Conservation (phyloP, 441 rosid genomes). For the Omphalea diandra region DNA sequence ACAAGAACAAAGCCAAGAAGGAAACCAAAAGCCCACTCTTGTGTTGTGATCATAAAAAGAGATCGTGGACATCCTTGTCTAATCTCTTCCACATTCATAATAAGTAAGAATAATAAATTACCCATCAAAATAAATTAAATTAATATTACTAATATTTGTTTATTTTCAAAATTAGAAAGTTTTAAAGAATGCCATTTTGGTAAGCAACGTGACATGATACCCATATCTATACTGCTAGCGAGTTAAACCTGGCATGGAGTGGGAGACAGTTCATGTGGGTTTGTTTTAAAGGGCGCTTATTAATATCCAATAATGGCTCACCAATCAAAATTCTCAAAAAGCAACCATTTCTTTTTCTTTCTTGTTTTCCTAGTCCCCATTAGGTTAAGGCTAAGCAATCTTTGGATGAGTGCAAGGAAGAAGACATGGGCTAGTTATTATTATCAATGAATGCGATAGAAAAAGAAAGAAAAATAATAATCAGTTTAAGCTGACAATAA, state of each 20-base stretch:
- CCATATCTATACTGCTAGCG: slow-evolving; percentile 64
- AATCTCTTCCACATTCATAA: slow-evolving; percentile 35
- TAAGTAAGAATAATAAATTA: slow-evolving; percentile 34
- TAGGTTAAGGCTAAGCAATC: slow-evolving; percentile 20
- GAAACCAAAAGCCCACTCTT: slow-evolving; percentile 13
- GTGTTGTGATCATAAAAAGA: slow-evolving; percentile 13
- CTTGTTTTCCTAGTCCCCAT: background rate
- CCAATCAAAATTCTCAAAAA: slow-evolving; percentile 6
- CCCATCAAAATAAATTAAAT: slow-evolving; percentile 30
- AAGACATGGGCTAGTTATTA: background rate
- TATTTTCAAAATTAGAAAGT: slow-evolving; percentile 4
- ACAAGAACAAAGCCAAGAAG: background rate
- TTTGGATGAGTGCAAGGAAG: slow-evolving; percentile 23
- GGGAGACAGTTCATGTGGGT: slow-evolving; percentile 84
- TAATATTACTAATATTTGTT: background rate
- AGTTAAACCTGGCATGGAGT: slow-evolving; percentile 60
- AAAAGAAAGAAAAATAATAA: background rate
- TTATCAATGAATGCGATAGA: slow-evolving; percentile 17
- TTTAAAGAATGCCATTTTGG: slow-evolving; percentile 34
- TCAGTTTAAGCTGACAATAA: too few species aligned
- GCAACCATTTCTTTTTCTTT: background rate
- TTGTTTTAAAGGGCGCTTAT: slow-evolving; percentile 38
- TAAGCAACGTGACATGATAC: slow-evolving; percentile 73
- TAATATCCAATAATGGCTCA: slow-evolving; percentile 32
- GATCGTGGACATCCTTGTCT: slow-evolving; percentile 47